These are phyloP conservation scores for Aspergillus aculeatinus DNA, from an alignment of 2,329 filamentous ascomycete genomes.

Conservation along the genomic window DNA sequence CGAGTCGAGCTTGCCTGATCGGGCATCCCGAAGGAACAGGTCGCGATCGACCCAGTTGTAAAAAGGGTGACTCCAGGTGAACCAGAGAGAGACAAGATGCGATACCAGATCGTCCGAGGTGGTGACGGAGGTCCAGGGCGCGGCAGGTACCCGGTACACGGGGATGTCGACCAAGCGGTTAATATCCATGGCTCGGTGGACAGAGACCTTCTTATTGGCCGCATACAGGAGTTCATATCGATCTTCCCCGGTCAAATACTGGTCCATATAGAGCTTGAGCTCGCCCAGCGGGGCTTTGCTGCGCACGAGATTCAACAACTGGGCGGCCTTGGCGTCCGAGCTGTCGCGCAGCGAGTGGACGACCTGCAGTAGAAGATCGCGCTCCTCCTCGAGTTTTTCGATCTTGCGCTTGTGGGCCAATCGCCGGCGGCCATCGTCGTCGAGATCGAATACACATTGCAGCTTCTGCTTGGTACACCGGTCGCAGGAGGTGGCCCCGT, in stretches of 20 bases:
- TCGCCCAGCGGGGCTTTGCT: constrained; percentile 26
- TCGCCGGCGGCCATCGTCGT: constrained; percentile 25
- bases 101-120: constrained; percentile 32
- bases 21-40: constrained; percentile 34
- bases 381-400: constrained; percentile 24
- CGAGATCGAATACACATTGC: constrained; percentile 24
- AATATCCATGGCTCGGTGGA: background rate
- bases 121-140: constrained; percentile 35
- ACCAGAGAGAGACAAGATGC: constrained; percentile 27
- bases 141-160: constrained; percentile 18
- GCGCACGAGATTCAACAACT: constrained; percentile 25
- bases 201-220: background rate
- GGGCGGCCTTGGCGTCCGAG: constrained; percentile 9
- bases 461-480: constrained; percentile 21
- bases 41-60: constrained; percentile 27
- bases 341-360: constrained; percentile 22
- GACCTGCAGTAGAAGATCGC: constrained; percentile 20
- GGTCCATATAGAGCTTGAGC: constrained; percentile 16
- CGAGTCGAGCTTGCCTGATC: constrained; percentile 19
- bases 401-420: constrained; percentile 25
- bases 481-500: constrained; percentile 23
- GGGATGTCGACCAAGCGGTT: constrained; percentile 17
- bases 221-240: background rate
- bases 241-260: background rate
- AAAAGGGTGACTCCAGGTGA: constrained; percentile 25